Percentiles rank a stretch among this genome's conserved stretches.
phyloP scores from a whole-genome alignment of 2,329 filamentous ascomycete genomes.

The Leptographium lundbergii region DNA sequence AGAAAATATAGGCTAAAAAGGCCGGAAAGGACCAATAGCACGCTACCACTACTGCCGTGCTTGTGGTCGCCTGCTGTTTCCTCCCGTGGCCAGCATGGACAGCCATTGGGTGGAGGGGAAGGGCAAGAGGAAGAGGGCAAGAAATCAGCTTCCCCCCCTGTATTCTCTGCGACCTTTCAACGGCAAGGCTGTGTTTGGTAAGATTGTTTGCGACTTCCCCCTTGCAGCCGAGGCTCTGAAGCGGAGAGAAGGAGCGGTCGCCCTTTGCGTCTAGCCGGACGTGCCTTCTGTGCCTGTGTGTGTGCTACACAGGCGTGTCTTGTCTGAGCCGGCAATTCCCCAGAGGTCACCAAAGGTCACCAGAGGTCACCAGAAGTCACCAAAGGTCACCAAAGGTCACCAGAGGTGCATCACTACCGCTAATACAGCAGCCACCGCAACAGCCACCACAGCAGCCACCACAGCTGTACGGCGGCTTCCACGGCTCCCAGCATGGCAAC shows the following conservation, averaged over 20 bases:
- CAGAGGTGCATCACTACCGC: neutral
- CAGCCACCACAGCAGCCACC: too few species aligned
- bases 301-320: neutral
- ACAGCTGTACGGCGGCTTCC: too few species aligned
- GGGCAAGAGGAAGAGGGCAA: neutral
- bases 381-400: neutral
- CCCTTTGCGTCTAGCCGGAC: neutral
- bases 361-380: too few species aligned
- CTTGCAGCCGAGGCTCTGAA: neutral
- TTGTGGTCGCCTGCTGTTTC: too few species aligned
- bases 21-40: neutral
- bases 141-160: neutral
- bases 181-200: neutral
- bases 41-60: neutral
- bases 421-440: too few species aligned
- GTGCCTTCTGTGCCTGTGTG: neutral
- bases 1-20: neutral
- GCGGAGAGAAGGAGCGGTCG: neutral
- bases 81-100: too few species aligned
- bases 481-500: too few species aligned
- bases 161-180: too few species aligned
- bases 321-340: neutral
- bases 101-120: too few species aligned
- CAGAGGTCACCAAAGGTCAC: too few species aligned
- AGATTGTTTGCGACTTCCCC: neutral